Percentiles rank a stretch among this genome's conserved stretches.
phyloP scores from a whole-genome alignment of 805 yeast species.

The Sugiyamaella mastotermitis region DNA sequence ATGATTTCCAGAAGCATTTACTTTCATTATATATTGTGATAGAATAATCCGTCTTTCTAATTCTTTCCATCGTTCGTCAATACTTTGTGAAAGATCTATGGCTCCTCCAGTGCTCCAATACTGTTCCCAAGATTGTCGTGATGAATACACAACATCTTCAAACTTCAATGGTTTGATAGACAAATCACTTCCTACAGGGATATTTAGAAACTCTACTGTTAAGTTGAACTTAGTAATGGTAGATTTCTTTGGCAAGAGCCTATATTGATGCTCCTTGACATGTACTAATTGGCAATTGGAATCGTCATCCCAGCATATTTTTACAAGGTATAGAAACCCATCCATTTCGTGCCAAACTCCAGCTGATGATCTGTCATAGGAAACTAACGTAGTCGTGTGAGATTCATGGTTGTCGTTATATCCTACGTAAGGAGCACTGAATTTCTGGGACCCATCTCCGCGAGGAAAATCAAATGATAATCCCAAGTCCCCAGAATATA shows the following conservation, averaged over 20 bases:
- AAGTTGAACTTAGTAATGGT: too few species aligned
- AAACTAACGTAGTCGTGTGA: background rate
- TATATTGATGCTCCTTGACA: background rate
- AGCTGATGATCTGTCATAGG: background rate
- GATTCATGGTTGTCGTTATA: background rate
- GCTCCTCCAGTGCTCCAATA: conserved; percentile 4
- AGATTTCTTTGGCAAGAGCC: too few species aligned
- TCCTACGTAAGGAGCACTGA: conserved; percentile 8
- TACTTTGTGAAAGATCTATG: conserved; percentile 3
- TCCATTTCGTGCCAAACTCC: background rate
- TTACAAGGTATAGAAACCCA: background rate
- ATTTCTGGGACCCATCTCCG: conserved; percentile 1
- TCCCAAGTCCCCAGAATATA: background rate
- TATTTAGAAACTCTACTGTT: too few species aligned
- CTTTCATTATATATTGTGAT: conserved; percentile 6
- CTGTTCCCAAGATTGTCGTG: background rate
- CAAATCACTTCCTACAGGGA: background rate
- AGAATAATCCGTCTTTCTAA: conserved; percentile 5
- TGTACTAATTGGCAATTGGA: background rate
- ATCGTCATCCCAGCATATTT: background rate
- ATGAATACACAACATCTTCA: too few species aligned
- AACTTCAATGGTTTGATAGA: background rate
- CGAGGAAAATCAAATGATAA: conserved; percentile 4
- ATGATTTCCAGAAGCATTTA: conserved; percentile 4
- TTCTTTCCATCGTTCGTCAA: conserved; percentile 6